phyloP scores from a whole-genome alignment of 2,329 filamentous ascomycete species.

The Colletotrichum sp. region DNA sequence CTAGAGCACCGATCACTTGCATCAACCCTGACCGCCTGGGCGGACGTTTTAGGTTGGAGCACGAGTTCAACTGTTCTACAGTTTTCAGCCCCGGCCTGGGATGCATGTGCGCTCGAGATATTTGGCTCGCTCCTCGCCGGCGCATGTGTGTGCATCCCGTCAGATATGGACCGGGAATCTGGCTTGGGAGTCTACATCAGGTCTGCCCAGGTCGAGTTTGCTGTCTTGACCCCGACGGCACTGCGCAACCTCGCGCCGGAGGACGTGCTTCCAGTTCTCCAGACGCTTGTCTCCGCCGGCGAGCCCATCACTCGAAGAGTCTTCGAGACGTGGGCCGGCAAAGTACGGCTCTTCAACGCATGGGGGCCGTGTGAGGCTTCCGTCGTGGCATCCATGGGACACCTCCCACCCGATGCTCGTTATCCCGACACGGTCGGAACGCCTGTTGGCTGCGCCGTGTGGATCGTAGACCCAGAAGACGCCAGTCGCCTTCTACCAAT shows the following conservation, averaged over 20 bases:
- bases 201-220: background rate
- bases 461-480: background rate
- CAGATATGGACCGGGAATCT: background rate
- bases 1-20: background rate
- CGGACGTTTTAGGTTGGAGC: background rate
- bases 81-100: background rate
- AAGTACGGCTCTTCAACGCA: conserved; percentile 12
- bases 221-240: background rate
- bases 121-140: background rate
- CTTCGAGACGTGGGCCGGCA: conserved; percentile 11
- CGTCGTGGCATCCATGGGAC: background rate
- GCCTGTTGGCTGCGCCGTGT: background rate
- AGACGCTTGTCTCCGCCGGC: conserved; percentile 19
- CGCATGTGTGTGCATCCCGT: background rate
- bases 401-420: background rate
- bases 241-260: background rate
- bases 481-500: background rate
- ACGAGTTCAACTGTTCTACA: background rate
- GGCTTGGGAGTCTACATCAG: background rate
- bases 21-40: background rate
- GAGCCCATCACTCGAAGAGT: conserved; percentile 20
- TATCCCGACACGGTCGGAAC: background rate
- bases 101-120: background rate
- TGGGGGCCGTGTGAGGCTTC: conserved; percentile 23
- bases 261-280: background rate